Percentiles rank a stretch among this genome's conserved stretches.
phyloP scores from a whole-genome alignment of 2,329 filamentous ascomycete species.

The Xylariales sp. region DNA sequence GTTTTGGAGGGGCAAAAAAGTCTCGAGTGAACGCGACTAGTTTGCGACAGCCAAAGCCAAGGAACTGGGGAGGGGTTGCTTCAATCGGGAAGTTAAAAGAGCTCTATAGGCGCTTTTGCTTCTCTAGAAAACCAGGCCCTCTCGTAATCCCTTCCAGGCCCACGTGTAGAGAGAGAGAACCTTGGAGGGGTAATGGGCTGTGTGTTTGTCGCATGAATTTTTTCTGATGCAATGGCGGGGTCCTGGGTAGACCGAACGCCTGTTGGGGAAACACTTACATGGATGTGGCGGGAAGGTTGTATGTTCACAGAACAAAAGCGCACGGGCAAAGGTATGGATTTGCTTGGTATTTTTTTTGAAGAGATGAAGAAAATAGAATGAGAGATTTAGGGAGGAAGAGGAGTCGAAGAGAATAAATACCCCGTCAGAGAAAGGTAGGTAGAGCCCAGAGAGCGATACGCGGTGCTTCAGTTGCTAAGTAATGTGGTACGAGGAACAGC shows the following conservation, averaged over 20 bases:
- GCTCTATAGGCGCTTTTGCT: constrained; percentile 6
- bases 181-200: constrained; percentile 34
- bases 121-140: constrained; percentile 5
- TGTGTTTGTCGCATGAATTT: constrained; percentile 23
- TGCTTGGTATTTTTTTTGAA: constrained; percentile 5
- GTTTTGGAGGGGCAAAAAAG: constrained; percentile 22
- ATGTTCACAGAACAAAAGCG: constrained; percentile 15
- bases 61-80: constrained; percentile 16
- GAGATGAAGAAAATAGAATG: constrained; percentile 24
- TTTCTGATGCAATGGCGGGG: constrained; percentile 40
- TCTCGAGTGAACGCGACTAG: constrained; percentile 11
- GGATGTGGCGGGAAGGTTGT: constrained; percentile 15
- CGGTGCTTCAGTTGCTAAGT: constrained; percentile 13
- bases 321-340: constrained; percentile 6
- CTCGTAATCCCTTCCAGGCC: constrained; percentile 8
- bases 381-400: constrained; percentile 31
- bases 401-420: constrained; percentile 37
- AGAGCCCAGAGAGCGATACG: constrained; percentile 24
- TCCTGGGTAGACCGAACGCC: constrained; percentile 14
- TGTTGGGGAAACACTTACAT: constrained; percentile 39
- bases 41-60: constrained; percentile 8
- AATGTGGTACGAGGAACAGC: constrained; percentile 36
- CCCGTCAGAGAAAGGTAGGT: constrained; percentile 4
- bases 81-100: constrained; percentile 17
- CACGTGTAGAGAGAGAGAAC: neutral